phyloP scores from a whole-genome alignment of 257 asterid genomes.

The Rubia yunnanensis region DNA sequence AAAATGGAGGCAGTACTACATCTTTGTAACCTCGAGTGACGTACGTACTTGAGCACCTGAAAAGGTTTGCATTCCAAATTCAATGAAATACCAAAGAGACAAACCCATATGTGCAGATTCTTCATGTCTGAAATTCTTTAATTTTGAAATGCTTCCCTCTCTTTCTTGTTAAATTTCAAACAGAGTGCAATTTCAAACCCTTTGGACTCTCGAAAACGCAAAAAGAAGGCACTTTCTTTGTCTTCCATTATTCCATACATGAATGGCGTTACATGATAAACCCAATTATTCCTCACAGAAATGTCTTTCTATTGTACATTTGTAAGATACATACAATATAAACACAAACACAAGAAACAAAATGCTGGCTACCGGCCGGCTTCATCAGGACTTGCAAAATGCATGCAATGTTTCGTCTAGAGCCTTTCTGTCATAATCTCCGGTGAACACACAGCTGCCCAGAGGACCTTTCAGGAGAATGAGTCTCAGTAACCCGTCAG shows the following conservation, averaged over 20 bases:
- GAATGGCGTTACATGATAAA: background rate
- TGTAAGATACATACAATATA: background rate
- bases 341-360: background rate
- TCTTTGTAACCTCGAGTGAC: background rate
- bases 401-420: constrained; percentile 67
- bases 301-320: background rate
- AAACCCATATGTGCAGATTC: background rate
- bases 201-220: background rate
- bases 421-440: constrained; percentile 70
- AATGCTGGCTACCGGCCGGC: background rate
- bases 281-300: background rate
- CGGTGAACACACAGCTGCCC: constrained; percentile 84
- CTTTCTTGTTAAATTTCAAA: background rate
- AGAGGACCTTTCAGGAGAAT: constrained; percentile 90
- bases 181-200: background rate
- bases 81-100: background rate
- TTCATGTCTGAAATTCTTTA: background rate
- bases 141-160: constrained; percentile 10
- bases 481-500: constrained; percentile 81
- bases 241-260: background rate
- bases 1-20: too few species aligned
- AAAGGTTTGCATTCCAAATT: background rate
- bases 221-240: background rate
- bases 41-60: background rate
- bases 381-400: constrained; percentile 54